These are phyloP conservation scores for Lasiosphaeris hirsuta DNA, from an alignment of 495 filamentous ascomycete genomes.

Conservation along the genomic window DNA sequence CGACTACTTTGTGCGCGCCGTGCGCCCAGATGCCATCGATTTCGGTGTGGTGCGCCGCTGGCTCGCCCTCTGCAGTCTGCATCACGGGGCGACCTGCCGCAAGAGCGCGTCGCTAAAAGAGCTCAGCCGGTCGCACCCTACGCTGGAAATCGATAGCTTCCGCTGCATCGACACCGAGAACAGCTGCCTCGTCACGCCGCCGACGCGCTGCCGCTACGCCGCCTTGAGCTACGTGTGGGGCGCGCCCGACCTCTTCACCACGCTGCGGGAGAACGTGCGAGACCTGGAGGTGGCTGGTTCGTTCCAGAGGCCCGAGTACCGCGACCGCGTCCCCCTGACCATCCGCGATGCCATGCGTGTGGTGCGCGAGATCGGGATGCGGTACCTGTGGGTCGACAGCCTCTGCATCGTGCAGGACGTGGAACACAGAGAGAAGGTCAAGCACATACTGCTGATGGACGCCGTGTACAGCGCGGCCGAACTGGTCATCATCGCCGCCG, in stretches of 20 bases:
- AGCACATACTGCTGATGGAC: constrained; percentile 18
- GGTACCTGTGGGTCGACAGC: constrained; percentile 35
- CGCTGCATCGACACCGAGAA: constrained; percentile 14
- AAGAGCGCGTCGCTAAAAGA: not conserved
- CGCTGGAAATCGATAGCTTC: constrained; percentile 3
- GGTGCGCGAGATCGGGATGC: constrained; percentile 14
- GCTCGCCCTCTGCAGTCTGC: constrained; percentile 4
- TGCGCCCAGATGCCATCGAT: constrained; percentile 7
- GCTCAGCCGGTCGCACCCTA: constrained; percentile 7
- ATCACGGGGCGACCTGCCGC: constrained; percentile 11
- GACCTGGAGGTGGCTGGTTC: not conserved
- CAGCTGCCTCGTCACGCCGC: constrained; percentile 2
- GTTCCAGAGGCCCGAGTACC: not conserved
- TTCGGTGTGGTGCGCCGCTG: constrained; percentile 8
- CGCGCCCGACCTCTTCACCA: not conserved
- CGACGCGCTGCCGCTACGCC: constrained; percentile 12
- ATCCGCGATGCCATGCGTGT: constrained; percentile 26
- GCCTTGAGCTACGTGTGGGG: constrained; percentile 27
- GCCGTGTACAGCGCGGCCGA: constrained; percentile 27
- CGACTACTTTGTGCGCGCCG: constrained; percentile 10
- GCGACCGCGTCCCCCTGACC: constrained; percentile 18
- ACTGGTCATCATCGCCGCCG: constrained; percentile 25
- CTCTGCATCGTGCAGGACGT: constrained; percentile 8
- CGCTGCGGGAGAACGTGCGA: not conserved
- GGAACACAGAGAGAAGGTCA: not conserved